Evolutionary conservation across 768 basidiomycete species (phyloP).

Genomic region (Calocybe cyanea): DNA sequence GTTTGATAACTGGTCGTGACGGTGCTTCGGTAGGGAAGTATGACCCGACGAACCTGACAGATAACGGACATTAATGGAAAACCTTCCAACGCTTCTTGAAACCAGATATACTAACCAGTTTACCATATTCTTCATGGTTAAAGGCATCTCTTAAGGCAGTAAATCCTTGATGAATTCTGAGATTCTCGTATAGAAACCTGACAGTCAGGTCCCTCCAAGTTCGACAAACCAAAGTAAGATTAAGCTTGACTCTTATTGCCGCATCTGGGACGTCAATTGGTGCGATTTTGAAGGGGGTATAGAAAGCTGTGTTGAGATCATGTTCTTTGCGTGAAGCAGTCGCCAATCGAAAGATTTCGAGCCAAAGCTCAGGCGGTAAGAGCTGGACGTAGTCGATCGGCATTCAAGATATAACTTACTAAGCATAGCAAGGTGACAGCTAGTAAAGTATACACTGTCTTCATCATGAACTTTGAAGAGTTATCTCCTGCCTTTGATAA

Average conservation of each 20-base stretch:
- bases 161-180: conserved; percentile 35
- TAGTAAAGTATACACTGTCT: too few species aligned
- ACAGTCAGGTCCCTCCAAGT: conserved; percentile 48
- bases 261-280: conserved; percentile 24
- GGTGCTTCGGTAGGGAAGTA: conserved; percentile 56
- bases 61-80: conserved; percentile 3
- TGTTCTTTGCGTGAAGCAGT: conserved; percentile 24
- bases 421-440: background rate
- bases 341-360: conserved; percentile 46
- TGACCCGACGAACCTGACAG: conserved; percentile 48
- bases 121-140: conserved; percentile 21
- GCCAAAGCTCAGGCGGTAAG: conserved; percentile 54
- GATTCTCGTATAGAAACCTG: conserved; percentile 51
- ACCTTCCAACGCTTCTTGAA: conserved; percentile 1
- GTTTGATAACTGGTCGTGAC: conserved; percentile 26
- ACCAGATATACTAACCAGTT: conserved; percentile 19
- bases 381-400: too few species aligned
- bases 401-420: background rate
- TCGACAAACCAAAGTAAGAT: conserved; percentile 53
- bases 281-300: conserved; percentile 46
- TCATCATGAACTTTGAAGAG: too few species aligned
- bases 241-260: conserved; percentile 31
- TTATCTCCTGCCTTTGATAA: too few species aligned
- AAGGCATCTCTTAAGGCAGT: conserved; percentile 30
- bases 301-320: conserved; percentile 24